A percentile compares a stretch with the other conserved stretches of the same genome.
Evolutionary conservation across 192 early-diverging fungal genomes (phyloP).

Genomic region (Rhizophlyctis rosea): DNA sequence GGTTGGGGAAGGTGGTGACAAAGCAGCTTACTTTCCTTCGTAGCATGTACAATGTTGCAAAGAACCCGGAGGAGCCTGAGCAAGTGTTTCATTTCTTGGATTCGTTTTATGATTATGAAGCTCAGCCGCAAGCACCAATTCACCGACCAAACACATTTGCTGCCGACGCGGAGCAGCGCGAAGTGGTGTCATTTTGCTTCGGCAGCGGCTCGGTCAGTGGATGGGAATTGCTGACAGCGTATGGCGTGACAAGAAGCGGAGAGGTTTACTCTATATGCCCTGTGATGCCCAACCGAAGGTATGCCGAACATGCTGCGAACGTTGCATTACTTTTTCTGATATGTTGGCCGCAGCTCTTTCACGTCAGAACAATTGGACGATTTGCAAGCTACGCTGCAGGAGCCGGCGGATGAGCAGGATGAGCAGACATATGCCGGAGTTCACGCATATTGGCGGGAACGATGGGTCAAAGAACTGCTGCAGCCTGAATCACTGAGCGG

Average conservation of each 20-base stretch:
- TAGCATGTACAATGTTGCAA: constrained; percentile 64
- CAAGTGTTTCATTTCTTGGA: constrained; percentile 56
- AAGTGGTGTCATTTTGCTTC: constrained; percentile 47
- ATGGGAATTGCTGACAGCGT: constrained; percentile 73
- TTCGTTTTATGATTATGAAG: background rate
- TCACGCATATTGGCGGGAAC: constrained; percentile 27
- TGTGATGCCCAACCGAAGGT: constrained; percentile 66
- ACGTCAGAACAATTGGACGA: background rate
- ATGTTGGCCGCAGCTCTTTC: background rate
- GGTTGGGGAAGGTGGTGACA: too few relatives aligned
- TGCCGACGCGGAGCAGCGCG: constrained; percentile 34
- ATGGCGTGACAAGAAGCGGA: constrained; percentile 65
- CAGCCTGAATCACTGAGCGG: constrained; percentile 9
- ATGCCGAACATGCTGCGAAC: background rate
- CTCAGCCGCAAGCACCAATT: background rate
- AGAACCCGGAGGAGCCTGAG: constrained; percentile 61
- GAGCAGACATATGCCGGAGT: constrained; percentile 11
- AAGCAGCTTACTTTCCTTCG: background rate
- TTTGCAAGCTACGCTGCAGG: background rate
- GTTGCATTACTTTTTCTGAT: too few relatives aligned
- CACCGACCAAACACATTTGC: constrained; percentile 31
- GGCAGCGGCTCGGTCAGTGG: constrained; percentile 36
- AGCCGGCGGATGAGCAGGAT: constrained; percentile 1
- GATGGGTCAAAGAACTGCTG: constrained; percentile 49
- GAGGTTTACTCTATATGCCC: constrained; percentile 77